These are phyloP conservation scores for Apiosordaria backusii DNA, from an alignment of 495 filamentous ascomycete species.

Conservation along the genomic window DNA sequence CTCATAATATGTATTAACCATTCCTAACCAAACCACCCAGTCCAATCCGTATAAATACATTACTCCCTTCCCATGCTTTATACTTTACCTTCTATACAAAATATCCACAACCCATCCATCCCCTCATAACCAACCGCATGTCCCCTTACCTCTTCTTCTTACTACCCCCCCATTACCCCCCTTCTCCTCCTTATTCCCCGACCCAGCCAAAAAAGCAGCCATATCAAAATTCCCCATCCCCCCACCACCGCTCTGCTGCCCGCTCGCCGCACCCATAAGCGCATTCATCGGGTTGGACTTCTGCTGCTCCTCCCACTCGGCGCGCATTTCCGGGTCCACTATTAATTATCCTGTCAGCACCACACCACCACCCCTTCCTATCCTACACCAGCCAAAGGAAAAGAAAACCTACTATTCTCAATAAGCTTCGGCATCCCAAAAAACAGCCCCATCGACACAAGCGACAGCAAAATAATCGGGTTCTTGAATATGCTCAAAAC, in stretches of 20 bases:
- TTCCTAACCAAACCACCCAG: neutral
- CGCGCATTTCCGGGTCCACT: slow-evolving; percentile 95
- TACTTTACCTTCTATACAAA: neutral
- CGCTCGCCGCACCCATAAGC: slow-evolving; percentile 45
- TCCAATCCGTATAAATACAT: neutral
- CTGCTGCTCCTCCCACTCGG: slow-evolving; percentile 88
- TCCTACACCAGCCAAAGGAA: neutral
- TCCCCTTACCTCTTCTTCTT: slow-evolving; percentile 22
- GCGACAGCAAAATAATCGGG: slow-evolving; percentile 89
- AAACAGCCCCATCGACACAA: slow-evolving; percentile 75
- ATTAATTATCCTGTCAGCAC: slow-evolving; percentile 7
- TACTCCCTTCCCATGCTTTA: neutral
- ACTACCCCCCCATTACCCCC: slow-evolving; percentile 22
- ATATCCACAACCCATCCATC: neutral
- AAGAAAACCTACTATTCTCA: slow-evolving; percentile 76
- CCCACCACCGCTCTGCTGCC: slow-evolving; percentile 33
- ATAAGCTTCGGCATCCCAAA: slow-evolving; percentile 90
- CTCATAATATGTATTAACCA: neutral
- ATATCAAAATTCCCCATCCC: slow-evolving; percentile 75
- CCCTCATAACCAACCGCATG: neutral
- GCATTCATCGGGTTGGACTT: slow-evolving; percentile 63
- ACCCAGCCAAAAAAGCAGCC: slow-evolving; percentile 73
- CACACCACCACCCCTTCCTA: neutral
- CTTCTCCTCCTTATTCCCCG: slow-evolving; percentile 28
- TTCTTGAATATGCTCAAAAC: slow-evolving; percentile 74